phyloP scores from a whole-genome alignment of 2,329 filamentous ascomycete species.

The Penicillium sp. region DNA sequence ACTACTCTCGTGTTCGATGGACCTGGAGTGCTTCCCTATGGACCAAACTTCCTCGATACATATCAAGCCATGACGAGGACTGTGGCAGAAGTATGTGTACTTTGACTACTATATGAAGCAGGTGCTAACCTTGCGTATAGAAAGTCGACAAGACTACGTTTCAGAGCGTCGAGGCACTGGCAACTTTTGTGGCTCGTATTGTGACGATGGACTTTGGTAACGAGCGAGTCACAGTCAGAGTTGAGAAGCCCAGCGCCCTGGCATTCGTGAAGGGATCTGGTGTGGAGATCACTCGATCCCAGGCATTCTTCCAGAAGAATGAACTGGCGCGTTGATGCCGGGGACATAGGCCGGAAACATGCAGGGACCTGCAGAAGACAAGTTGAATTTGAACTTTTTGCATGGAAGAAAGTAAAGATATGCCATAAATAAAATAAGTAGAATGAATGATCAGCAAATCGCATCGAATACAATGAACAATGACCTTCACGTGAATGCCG shows the following conservation, averaged over 20 bases:
- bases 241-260: slow-evolving; percentile 50
- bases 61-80: slow-evolving; percentile 39
- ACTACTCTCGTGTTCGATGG: slow-evolving; percentile 37
- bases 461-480: slow-evolving; percentile 6
- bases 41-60: slow-evolving; percentile 31
- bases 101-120: neutral
- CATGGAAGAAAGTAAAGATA: neutral
- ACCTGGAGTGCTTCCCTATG: slow-evolving; percentile 31
- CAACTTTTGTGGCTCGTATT: slow-evolving; percentile 45
- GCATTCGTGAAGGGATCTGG: slow-evolving; percentile 47
- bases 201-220: slow-evolving; percentile 44
- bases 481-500: slow-evolving; percentile 18
- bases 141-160: slow-evolving; percentile 46
- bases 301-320: slow-evolving; percentile 39
- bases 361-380: slow-evolving; percentile 1
- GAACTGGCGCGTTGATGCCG: slow-evolving; percentile 11
- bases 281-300: slow-evolving; percentile 47
- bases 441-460: neutral
- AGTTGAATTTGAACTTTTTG: neutral
- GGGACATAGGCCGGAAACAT: slow-evolving; percentile 6
- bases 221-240: slow-evolving; percentile 44
- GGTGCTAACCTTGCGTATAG: slow-evolving; percentile 24
- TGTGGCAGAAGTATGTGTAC: slow-evolving; percentile 36
- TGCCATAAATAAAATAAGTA: neutral
- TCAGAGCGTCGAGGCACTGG: slow-evolving; percentile 49